These are phyloP conservation scores for Copromyces sp. DNA, from an alignment of 495 filamentous ascomycete species.

Conservation along the genomic window DNA sequence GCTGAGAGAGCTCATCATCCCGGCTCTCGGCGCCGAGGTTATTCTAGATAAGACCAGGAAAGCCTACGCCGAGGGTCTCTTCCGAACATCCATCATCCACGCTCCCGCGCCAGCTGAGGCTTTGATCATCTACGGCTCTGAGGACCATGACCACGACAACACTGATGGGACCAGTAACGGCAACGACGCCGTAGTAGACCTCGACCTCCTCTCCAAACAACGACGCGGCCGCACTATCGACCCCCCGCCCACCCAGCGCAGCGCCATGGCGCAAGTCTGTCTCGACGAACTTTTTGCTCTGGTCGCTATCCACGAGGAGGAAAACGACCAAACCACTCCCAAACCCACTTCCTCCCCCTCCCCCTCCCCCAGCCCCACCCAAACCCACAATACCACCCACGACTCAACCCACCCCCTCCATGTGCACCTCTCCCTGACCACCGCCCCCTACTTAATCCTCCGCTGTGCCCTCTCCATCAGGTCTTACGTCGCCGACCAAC, in stretches of 20 bases:
- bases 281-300: slow-evolving; percentile 75
- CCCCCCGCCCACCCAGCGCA: slow-evolving; percentile 50
- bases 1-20: slow-evolving; percentile 62
- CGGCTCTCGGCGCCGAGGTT: slow-evolving; percentile 52
- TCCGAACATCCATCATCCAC: slow-evolving; percentile 76
- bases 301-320: slow-evolving; percentile 37
- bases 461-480: slow-evolving; percentile 70
- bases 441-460: slow-evolving; percentile 75
- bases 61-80: slow-evolving; percentile 67
- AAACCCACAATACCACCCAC: not conserved
- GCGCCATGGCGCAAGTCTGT: slow-evolving; percentile 67
- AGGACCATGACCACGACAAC: not conserved
- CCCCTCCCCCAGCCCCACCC: slow-evolving; percentile 20
- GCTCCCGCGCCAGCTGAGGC: slow-evolving; percentile 54
- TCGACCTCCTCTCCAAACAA: slow-evolving; percentile 52
- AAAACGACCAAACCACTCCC: not conserved
- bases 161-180: slow-evolving; percentile 3
- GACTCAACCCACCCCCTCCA: slow-evolving; percentile 23
- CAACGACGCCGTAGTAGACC: slow-evolving; percentile 37
- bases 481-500: slow-evolving; percentile 83
- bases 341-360: slow-evolving; percentile 11
- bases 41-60: slow-evolving; percentile 58
- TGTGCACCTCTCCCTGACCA: slow-evolving; percentile 59
- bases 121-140: slow-evolving; percentile 28
- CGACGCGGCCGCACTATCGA: slow-evolving; percentile 64